phyloP scores from a whole-genome alignment of 148 eudicot genomes.

The Heliamphora exappendiculata region DNA sequence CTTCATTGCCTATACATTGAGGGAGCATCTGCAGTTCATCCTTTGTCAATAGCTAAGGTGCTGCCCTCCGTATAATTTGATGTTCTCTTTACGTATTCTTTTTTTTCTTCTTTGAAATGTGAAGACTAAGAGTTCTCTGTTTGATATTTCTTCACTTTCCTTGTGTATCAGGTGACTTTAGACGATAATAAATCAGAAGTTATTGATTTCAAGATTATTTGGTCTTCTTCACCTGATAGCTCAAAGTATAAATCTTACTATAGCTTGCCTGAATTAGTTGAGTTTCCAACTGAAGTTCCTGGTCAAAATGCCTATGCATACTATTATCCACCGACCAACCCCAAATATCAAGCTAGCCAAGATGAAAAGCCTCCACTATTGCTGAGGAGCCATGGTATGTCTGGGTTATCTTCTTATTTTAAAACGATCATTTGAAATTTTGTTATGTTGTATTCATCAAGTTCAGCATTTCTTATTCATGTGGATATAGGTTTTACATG shows the following conservation, averaged over 20 bases:
- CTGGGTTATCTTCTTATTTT: conserved; percentile 3
- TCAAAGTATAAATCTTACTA: conserved; percentile 53
- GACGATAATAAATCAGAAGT: conserved; percentile 53
- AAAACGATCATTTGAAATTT: background rate
- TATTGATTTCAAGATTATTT: conserved; percentile 46
- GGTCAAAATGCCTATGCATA: conserved; percentile 87
- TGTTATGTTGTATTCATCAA: background rate
- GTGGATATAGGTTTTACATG: background rate
- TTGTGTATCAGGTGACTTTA: conserved; percentile 48
- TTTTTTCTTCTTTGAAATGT: background rate
- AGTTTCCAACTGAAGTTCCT: conserved; percentile 77
- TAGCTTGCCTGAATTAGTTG: conserved; percentile 78
- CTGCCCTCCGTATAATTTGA: background rate
- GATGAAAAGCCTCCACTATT: conserved; percentile 87
- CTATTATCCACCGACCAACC: conserved; percentile 85
- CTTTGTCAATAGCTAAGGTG: conserved; percentile 88
- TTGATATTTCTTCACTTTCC: background rate
- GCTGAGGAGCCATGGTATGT: conserved; percentile 79
- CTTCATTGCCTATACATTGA: conserved; percentile 52
- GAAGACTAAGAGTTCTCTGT: background rate
- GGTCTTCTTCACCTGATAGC: conserved; percentile 79
- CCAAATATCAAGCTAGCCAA: conserved; percentile 47
- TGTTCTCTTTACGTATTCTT: background rate
- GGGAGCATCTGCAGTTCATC: conserved; percentile 79
- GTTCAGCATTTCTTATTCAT: background rate